Base-by-base conservation (phyloP, 345 rosid genomes). In the Dipteronia sinensis region DNA sequence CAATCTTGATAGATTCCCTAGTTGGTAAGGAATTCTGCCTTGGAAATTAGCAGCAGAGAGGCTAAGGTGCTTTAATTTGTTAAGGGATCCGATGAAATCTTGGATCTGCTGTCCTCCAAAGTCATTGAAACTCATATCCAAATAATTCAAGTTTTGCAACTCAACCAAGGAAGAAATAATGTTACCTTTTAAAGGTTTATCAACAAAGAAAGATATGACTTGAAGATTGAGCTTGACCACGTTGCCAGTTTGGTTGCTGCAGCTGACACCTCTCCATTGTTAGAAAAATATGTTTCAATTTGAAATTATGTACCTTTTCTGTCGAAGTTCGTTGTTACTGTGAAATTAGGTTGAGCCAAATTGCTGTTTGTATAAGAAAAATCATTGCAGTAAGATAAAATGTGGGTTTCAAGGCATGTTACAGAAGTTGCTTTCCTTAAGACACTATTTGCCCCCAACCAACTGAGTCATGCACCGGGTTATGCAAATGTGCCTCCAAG, bases 1-100 rank as follows among this genome's bases (percentile, higher is more conserved):
- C 71, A 67, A 67, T 25, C 42, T 17, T 29, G 71, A 67, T 7
- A 67, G 71, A 31, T 67, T 67, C 6, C 71, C 71, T 22, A 23
- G 59, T 55, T 55, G 59, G 59, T 55, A 55, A 19, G 59, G 59
- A 55, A 55, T 6, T 55, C 19, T 55, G 7, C 65, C 65, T 22
- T 31, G 22, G 9, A 61, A 61, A 61, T 9, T 9, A 61, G 27
- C 12, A n/a, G 27, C 8, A n/a, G 13, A 4, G 15, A 61, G 65
- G 10, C 31, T 5, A 23, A 61, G 31, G 31, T 20, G 65, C 1
- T 6, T 61, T 61, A 61, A 61, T 61, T 61, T 20, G 11, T 61
- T 20, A 61, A 61, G 65, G 13, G 31, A 61, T 8, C 65, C 65
- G 2, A 61, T 61, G 65, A 61, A 61, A 10, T 61, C 29, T n/a